phyloP scores from a whole-genome alignment of 73 alveolate species.

The Paramecium bursaria region DNA sequence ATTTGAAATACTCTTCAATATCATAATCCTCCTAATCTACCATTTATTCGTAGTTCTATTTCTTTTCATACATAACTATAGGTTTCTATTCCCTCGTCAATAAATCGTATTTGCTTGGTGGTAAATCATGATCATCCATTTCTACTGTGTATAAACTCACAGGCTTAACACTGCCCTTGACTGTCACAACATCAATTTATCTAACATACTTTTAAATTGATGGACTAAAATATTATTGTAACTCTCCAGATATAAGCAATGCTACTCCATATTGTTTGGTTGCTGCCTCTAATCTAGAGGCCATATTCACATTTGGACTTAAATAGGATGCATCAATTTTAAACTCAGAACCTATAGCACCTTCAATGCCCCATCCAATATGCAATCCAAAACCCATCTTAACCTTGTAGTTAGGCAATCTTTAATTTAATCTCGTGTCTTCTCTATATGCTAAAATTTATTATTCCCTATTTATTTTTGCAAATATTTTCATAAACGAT shows the following conservation, averaged over 20 bases:
- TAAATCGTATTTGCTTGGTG: slow-evolving; percentile 64
- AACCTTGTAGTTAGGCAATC: slow-evolving; percentile 86
- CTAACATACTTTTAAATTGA: slow-evolving; percentile 71
- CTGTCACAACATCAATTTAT: slow-evolving; percentile 86
- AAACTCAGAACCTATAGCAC: slow-evolving; percentile 94
- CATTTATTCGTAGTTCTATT: background rate
- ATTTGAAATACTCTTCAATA: slow-evolving; percentile 42
- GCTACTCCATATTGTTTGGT: slow-evolving; percentile 90
- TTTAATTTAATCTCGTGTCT: slow-evolving; percentile 76
- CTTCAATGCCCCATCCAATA: slow-evolving; percentile 98
- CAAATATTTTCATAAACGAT: slow-evolving; percentile 91
- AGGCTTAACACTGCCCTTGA: slow-evolving; percentile 82
- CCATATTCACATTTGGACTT: slow-evolving; percentile 94
- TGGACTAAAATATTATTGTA: slow-evolving; percentile 73
- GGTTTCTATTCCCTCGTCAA: background rate
- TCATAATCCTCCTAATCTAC: slow-evolving; percentile 57
- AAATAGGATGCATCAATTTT: slow-evolving; percentile 92
- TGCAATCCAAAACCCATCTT: slow-evolving; percentile 98
- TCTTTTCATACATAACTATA: slow-evolving; percentile 71
- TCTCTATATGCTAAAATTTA: slow-evolving; percentile 84
- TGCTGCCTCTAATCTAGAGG: slow-evolving; percentile 90
- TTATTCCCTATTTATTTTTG: slow-evolving; percentile 89
- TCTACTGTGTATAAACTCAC: slow-evolving; percentile 81
- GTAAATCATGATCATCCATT: slow-evolving; percentile 70
- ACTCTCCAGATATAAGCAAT: slow-evolving; percentile 81